Evolutionary conservation across 352 stramenopile genomes (phyloP), one percentile per base, ranked within the genome.

Genomic region (Globisporangium irregulare): DNA sequence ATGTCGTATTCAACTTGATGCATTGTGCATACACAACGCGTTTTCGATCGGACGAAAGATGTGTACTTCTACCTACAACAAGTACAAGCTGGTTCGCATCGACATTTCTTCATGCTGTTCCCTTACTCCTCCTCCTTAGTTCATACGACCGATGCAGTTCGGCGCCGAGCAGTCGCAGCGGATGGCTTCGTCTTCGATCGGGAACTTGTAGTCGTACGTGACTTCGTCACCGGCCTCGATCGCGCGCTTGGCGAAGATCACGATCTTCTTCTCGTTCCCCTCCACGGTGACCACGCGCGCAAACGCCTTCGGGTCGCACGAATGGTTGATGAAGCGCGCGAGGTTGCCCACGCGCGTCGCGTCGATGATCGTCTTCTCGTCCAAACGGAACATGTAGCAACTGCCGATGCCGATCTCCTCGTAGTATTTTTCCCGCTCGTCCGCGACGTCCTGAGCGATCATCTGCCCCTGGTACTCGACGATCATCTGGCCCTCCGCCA

Each of bases 361-460:
- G 64, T 99, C 96, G 34, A 99, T 97, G 69, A 99, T 98, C 15
- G 85, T 89, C n/a, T 92, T 81, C 56, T 96, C 84, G 70, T 99
- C 94, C 34, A 98, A 65, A n/a, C 95, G 90, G 78, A 99, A 99
- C 90, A 99, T 98, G 80, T 99, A 99, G 80, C 98, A 98, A 59
- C 87, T 97, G 38, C 96, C 96, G 56, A 98, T 89, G 14, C 93
- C 94, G 69, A 89, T 89, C 50, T 93, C 90, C 69, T 99, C 95
- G 68, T 99, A 99, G 64, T 92, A 79, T 51, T 92, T 86, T 71
- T 99, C 96, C 15, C 96, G 89, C 59, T 94, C 93, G 66, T 99
- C 96, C 0, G 96, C 95, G 27, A 98, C 90, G 15, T 75, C 59
- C 68, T 97, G 87, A n/a, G 80, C 74, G 72, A 98, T 91, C 71